Percentiles rank a stretch among this genome's conserved stretches.
phyloP scores from a whole-genome alignment of 2,329 filamentous ascomycete species.

The Arthrobotrys entomopaga region DNA sequence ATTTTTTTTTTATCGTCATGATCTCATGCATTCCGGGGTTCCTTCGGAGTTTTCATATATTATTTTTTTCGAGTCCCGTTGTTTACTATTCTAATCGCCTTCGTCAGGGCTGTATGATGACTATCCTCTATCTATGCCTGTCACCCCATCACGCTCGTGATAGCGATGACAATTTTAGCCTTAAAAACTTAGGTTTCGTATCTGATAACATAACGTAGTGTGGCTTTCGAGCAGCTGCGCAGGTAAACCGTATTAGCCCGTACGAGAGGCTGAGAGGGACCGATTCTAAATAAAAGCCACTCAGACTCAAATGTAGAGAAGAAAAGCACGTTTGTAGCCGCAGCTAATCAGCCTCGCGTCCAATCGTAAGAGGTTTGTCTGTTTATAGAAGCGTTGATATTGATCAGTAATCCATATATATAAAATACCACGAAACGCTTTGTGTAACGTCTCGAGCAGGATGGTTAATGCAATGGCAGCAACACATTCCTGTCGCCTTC shows the following conservation, averaged over 20 bases:
- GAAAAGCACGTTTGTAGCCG: too few relatives aligned
- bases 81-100: constrained; percentile 31
- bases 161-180: constrained; percentile 3
- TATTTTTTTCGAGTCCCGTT: background rate
- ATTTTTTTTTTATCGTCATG: constrained; percentile 23
- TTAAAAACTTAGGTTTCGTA: background rate
- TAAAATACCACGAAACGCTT: background rate
- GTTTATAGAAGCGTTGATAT: background rate
- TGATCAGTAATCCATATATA: constrained; percentile 6
- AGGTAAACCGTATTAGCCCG: too few relatives aligned
- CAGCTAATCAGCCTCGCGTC: too few relatives aligned
- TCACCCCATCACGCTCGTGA: background rate
- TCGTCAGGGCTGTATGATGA: constrained; percentile 32
- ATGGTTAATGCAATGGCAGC: background rate
- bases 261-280: too few relatives aligned
- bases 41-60: constrained; percentile 42
- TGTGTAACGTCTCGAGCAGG: background rate
- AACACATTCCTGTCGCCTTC: background rate
- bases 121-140: constrained; percentile 45
- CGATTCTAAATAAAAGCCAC: too few relatives aligned
- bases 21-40: constrained; percentile 34
- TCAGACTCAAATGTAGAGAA: too few relatives aligned
- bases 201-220: too few relatives aligned
- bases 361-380: too few relatives aligned
- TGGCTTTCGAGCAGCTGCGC: too few relatives aligned